Conservation (phyloP, 2,329 filamentous ascomycete species). For the Tolypocladium album region DNA sequence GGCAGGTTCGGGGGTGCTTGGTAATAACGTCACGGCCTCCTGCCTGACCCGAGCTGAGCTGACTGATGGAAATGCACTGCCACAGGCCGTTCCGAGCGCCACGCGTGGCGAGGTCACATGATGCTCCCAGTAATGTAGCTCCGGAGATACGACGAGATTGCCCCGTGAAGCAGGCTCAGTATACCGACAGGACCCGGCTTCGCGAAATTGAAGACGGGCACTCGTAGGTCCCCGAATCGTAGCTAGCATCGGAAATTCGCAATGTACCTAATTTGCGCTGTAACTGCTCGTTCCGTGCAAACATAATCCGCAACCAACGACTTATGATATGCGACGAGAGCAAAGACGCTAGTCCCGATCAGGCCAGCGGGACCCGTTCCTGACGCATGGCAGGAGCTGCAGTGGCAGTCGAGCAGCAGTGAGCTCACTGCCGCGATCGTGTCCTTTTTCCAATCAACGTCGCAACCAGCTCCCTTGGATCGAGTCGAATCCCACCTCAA, state of each 20-base stretch:
- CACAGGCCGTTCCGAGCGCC: background rate
- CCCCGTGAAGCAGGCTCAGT: background rate
- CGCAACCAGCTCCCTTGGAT: background rate
- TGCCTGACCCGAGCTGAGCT: background rate
- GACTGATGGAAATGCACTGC: background rate
- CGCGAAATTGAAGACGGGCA: background rate
- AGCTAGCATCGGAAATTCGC: background rate
- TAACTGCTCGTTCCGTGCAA: background rate
- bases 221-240: background rate
- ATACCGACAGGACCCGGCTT: no score
- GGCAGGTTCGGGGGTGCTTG: conserved; percentile 25
- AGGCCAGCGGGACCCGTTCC: background rate
- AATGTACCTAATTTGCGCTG: background rate
- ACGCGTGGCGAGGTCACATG: background rate
- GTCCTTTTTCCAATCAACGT: conserved; percentile 2
- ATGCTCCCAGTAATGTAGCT: background rate
- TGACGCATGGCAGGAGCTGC: background rate
- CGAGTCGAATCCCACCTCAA: background rate
- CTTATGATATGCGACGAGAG: background rate
- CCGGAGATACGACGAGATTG: background rate
- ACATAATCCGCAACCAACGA: background rate
- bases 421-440: conserved; percentile 5
- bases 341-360: conserved; percentile 1
- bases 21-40: conserved; percentile 25
- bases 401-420: background rate